Evolutionary conservation across 179 eudicot genomes (phyloP).

Genomic region (Silene noctiflora): DNA sequence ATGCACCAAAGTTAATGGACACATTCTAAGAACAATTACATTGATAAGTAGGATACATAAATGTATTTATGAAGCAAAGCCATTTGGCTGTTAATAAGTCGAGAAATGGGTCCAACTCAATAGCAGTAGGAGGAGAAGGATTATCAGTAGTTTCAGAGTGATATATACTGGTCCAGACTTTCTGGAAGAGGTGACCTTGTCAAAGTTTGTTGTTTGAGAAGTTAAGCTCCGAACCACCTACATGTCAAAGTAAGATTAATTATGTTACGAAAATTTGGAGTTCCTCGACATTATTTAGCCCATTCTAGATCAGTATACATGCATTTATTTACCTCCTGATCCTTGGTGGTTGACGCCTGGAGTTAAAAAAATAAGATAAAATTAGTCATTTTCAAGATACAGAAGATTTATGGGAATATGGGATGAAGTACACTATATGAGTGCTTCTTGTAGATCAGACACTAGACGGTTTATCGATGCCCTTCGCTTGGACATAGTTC

Average conservation of each 20-base stretch:
- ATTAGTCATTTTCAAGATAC: slow-evolving; percentile 18
- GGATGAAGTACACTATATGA: neutral
- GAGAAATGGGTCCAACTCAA: slow-evolving; percentile 21
- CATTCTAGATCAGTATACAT: neutral
- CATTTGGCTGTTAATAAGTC: slow-evolving; percentile 15
- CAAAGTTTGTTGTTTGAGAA: neutral
- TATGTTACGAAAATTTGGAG: slow-evolving; percentile 18
- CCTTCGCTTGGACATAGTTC: neutral
- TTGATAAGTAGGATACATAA: neutral
- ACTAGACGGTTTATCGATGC: neutral
- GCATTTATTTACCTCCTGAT: slow-evolving; percentile 30
- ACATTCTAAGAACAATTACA: neutral
- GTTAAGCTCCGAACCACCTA: slow-evolving; percentile 41
- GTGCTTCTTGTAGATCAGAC: neutral
- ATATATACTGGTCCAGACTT: slow-evolving; percentile 5
- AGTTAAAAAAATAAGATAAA: slow-evolving; percentile 14
- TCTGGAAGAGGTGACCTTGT: slow-evolving; percentile 17
- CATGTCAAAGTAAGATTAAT: slow-evolving; percentile 12
- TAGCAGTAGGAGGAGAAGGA: slow-evolving; percentile 20
- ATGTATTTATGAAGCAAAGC: slow-evolving; percentile 21
- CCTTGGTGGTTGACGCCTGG: slow-evolving; percentile 36
- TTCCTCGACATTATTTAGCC: neutral
- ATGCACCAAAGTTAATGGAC: neutral
- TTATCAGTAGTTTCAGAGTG: slow-evolving; percentile 19
- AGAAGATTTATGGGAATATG: neutral